Percentiles rank a stretch among this genome's conserved stretches.
These are phyloP conservation scores for Suillus occidentalis DNA, from an alignment of 768 basidiomycete species.

Conservation along the genomic window DNA sequence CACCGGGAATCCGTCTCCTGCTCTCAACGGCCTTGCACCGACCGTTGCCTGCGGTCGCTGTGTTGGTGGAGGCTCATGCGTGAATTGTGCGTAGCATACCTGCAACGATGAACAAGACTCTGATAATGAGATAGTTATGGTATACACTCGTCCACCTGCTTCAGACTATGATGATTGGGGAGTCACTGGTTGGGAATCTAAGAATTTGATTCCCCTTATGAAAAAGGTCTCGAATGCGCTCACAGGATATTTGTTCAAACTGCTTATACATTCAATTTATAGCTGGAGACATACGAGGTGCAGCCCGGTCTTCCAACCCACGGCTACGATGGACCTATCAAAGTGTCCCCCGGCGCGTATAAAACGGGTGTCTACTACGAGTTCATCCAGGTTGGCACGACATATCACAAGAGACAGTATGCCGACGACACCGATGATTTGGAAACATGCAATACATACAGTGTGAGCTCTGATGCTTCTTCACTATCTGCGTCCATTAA, in stretches of 20 bases:
- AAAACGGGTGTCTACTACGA: slow-evolving; percentile 43
- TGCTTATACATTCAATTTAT: neutral
- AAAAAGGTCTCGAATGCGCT: slow-evolving; percentile 17
- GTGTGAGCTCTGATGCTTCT: slow-evolving; percentile 33
- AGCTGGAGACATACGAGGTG: slow-evolving; percentile 26
- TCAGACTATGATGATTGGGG: slow-evolving; percentile 52
- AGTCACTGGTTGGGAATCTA: slow-evolving; percentile 27
- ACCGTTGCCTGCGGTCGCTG: slow-evolving; percentile 25
- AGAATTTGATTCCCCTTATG: slow-evolving; percentile 26
- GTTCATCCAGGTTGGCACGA: slow-evolving; percentile 44
- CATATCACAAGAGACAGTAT: slow-evolving; percentile 46
- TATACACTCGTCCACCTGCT: slow-evolving; percentile 57
- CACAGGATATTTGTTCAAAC: neutral
- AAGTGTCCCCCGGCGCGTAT: slow-evolving; percentile 26
- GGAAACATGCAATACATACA: slow-evolving; percentile 43
- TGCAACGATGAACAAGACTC: neutral
- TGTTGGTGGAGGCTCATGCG: slow-evolving; percentile 33
- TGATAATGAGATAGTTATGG: slow-evolving; percentile 31
- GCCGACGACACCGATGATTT: slow-evolving; percentile 50
- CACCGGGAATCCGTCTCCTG: slow-evolving; percentile 15
- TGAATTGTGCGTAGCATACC: slow-evolving; percentile 47
- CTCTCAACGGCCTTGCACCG: slow-evolving; percentile 16
- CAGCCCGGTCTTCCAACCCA: slow-evolving; percentile 18
- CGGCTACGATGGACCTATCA: slow-evolving; percentile 24
- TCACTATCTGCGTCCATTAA: neutral